Percentiles rank a stretch among this genome's conserved stretches.
These are phyloP conservation scores for Metarhizium rileyi DNA, from an alignment of 2,329 filamentous ascomycete genomes.

Conservation along the genomic window DNA sequence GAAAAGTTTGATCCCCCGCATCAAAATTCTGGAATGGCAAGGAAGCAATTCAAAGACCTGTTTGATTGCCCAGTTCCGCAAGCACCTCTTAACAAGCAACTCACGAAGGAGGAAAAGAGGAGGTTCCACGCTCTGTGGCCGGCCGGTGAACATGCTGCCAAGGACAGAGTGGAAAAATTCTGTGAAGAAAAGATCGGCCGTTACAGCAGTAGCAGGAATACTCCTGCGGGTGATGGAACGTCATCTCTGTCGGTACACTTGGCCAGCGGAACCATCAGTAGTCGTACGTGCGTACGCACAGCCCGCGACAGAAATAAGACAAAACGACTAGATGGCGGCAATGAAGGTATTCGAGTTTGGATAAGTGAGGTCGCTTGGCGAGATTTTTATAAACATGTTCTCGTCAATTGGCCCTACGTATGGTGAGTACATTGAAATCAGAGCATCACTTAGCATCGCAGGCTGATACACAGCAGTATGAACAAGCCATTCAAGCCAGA, in stretches of 20 bases:
- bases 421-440: slow-evolving; percentile 39
- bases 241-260: slow-evolving; percentile 65
- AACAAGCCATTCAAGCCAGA: slow-evolving; percentile 66
- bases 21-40: slow-evolving; percentile 23
- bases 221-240: slow-evolving; percentile 52
- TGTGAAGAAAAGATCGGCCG: slow-evolving; percentile 49
- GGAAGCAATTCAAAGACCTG: slow-evolving; percentile 39
- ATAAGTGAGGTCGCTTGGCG: slow-evolving; percentile 79
- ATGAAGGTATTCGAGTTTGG: slow-evolving; percentile 59
- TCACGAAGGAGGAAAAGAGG: slow-evolving; percentile 49
- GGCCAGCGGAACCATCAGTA: slow-evolving; percentile 56
- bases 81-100: slow-evolving; percentile 51
- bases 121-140: slow-evolving; percentile 57
- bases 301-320: slow-evolving; percentile 55
- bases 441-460: not conserved
- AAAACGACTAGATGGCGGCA: slow-evolving; percentile 56
- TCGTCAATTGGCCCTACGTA: slow-evolving; percentile 77
- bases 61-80: slow-evolving; percentile 54
- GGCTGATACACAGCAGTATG: slow-evolving; percentile 27
- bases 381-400: slow-evolving; percentile 80
- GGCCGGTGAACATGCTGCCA: slow-evolving; percentile 64
- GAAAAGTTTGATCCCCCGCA: slow-evolving; percentile 43
- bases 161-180: slow-evolving; percentile 54
- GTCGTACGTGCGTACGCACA: slow-evolving; percentile 54
- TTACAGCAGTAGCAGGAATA: slow-evolving; percentile 58